phyloP scores from a whole-genome alignment of 305 asterid species.

The Fraxinus xanthoxyloides region DNA sequence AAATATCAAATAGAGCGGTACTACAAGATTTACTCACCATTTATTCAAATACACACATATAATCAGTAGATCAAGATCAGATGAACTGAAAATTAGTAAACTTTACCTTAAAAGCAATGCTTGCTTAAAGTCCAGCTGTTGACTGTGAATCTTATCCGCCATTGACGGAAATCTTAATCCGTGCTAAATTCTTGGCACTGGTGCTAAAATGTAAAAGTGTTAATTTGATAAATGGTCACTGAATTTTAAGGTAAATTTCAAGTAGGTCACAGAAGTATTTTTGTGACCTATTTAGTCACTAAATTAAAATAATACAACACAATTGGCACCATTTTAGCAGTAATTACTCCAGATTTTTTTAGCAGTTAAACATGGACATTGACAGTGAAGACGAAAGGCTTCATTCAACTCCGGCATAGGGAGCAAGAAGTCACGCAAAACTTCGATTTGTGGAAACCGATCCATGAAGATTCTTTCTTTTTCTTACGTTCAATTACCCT shows the following conservation, averaged over 20 bases:
- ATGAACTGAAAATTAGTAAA: slow-evolving; percentile 15
- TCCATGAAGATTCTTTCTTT: not conserved
- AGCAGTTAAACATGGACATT: not conserved
- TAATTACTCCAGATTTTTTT: not conserved
- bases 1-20: slow-evolving; percentile 4
- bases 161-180: slow-evolving; percentile 30
- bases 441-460: not conserved
- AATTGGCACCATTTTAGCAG: not conserved
- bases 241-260: not conserved
- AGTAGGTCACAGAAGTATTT: not conserved
- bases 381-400: not conserved
- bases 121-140: slow-evolving; percentile 23
- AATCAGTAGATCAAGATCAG: slow-evolving; percentile 12
- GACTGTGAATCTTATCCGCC: slow-evolving; percentile 41
- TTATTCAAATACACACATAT: not conserved
- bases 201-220: not conserved
- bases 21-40: not conserved
- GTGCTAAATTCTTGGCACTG: slow-evolving; percentile 3
- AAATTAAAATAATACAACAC: not conserved
- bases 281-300: not conserved
- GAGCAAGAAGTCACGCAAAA: not conserved
- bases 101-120: slow-evolving; percentile 26
- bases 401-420: not conserved
- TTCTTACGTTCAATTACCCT: too few relatives aligned
- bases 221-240: not conserved